These are phyloP conservation scores for Silene conica DNA, from an alignment of 148 eudicot genomes.

Conservation along the genomic window DNA sequence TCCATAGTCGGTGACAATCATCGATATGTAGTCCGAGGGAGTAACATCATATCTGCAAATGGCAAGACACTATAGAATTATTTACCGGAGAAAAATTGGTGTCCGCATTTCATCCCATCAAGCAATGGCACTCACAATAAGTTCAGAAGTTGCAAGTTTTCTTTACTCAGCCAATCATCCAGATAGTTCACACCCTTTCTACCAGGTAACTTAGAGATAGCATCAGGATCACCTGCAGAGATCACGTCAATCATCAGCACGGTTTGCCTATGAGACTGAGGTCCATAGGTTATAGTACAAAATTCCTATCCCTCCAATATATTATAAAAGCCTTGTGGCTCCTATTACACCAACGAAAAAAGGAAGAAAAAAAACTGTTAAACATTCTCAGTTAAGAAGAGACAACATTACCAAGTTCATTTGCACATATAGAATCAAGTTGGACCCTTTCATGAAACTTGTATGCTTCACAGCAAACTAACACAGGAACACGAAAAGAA, in stretches of 20 bases:
- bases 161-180: constrained; percentile 48
- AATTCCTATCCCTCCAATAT: not conserved
- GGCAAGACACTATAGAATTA: constrained; percentile 15
- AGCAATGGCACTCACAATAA: constrained; percentile 53
- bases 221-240: constrained; percentile 70
- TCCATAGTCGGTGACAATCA: constrained; percentile 89
- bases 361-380: not conserved
- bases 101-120: not conserved
- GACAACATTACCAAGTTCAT: constrained; percentile 69
- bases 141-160: constrained; percentile 72
- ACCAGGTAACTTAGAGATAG: constrained; percentile 65
- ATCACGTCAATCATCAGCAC: constrained; percentile 5
- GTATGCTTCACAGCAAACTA: constrained; percentile 92
- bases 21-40: constrained; percentile 76
- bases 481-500: constrained; percentile 75
- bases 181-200: constrained; percentile 47
- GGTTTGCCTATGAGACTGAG: not conserved
- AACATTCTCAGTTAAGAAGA: not conserved
- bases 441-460: constrained; percentile 92
- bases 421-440: constrained; percentile 86
- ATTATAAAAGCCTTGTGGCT: not conserved
- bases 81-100: not conserved
- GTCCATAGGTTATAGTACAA: not conserved
- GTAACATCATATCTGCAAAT: constrained; percentile 74
- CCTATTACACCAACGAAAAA: not conserved